Conservation (phyloP, 192 early-diverging fungal species). For the Gamsiella multidivaricata region DNA sequence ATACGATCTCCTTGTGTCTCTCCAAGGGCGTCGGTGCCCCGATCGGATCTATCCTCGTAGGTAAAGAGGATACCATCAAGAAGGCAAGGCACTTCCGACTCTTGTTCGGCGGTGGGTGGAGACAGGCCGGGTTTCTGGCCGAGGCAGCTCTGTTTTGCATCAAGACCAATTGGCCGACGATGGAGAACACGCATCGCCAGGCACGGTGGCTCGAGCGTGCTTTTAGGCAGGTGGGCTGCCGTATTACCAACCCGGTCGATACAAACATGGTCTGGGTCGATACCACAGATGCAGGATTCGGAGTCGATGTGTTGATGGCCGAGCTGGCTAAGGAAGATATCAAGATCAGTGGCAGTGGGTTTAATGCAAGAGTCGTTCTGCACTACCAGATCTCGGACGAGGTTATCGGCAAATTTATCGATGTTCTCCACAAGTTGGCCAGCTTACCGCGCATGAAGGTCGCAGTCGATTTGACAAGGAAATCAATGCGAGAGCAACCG, state of each 20-base stretch:
- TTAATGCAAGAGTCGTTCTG: conserved; percentile 68
- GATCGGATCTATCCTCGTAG: conserved; percentile 87
- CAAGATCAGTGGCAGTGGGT: conserved; percentile 60
- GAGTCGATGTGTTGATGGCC: conserved; percentile 56
- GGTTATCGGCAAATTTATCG: conserved; percentile 60
- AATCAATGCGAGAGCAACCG: conserved; percentile 14
- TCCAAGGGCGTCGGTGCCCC: conserved; percentile 94
- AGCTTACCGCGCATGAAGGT: conserved; percentile 20
- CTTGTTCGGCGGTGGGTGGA: conserved; percentile 92
- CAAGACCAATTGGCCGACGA: conserved; percentile 73
- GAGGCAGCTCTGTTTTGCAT: conserved; percentile 79
- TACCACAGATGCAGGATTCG: conserved; percentile 54
- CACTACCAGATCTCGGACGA: conserved; percentile 74
- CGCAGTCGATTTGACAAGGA: conserved; percentile 14
- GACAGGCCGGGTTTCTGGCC: conserved; percentile 88
- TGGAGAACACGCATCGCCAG: conserved; percentile 75
- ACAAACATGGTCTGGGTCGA: conserved; percentile 93
- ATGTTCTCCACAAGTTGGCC: conserved; percentile 40
- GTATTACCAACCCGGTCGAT: conserved; percentile 69
- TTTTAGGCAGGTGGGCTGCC: conserved; percentile 70
- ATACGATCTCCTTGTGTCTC: conserved; percentile 88
- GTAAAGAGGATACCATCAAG: conserved; percentile 72
- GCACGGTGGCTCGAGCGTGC: conserved; percentile 70
- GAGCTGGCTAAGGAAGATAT: conserved; percentile 62
- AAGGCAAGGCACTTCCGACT: conserved; percentile 86